Evolutionary conservation across 1,284 basidiomycete species (phyloP).

Genomic region (Hortiboletus rubellus): DNA sequence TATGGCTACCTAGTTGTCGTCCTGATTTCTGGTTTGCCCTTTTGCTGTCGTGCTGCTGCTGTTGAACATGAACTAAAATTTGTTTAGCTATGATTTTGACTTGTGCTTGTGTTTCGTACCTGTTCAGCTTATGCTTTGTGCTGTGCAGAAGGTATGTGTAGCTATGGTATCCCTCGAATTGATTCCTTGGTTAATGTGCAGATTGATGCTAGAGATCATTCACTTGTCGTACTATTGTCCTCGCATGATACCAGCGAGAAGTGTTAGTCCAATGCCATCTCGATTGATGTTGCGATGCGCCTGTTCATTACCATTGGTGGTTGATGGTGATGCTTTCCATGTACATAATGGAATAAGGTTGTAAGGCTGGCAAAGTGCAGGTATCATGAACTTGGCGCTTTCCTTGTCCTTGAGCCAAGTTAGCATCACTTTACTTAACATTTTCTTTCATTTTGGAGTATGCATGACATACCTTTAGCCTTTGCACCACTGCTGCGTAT

Average conservation of each 20-base stretch:
- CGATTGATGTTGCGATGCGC: background rate
- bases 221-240: background rate
- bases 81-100: background rate
- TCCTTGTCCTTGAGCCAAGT: conserved; percentile 9
- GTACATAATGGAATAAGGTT: conserved; percentile 2
- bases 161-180: background rate
- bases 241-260: conserved; percentile 4
- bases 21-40: background rate
- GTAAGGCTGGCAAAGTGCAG: background rate
- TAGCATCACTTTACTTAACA: too few relatives aligned
- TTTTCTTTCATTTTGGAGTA: too few relatives aligned
- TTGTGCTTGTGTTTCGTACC: background rate
- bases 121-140: background rate
- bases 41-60: background rate
- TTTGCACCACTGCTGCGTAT: too few relatives aligned
- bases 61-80: background rate
- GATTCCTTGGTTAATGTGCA: background rate
- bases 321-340: conserved; percentile 6
- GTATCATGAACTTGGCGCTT: conserved; percentile 4
- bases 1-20: too few relatives aligned
- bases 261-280: background rate
- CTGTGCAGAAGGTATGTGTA: background rate
- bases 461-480: too few relatives aligned
- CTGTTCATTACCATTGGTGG: conserved; percentile 7
- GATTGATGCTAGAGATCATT: background rate